Conservation (phyloP, 1,284 basidiomycete species). For the Malassezia psittaci region DNA sequence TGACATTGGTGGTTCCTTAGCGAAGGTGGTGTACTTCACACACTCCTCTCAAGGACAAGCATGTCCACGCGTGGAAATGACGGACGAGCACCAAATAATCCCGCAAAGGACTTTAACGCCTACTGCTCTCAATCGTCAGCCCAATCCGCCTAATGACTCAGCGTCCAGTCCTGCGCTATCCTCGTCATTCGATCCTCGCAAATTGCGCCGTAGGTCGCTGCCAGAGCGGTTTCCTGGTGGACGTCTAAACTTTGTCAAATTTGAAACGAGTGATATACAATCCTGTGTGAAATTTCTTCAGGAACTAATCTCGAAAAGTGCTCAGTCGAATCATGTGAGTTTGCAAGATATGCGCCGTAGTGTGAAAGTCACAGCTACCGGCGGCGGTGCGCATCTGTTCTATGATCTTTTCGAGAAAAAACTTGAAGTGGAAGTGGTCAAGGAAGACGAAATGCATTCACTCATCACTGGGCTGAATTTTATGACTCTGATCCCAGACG, state of each 20-base stretch:
- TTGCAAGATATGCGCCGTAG: slow-evolving; percentile 81
- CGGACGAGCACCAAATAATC: background rate
- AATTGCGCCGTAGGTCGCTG: slow-evolving; percentile 27
- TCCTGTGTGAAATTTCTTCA: slow-evolving; percentile 75
- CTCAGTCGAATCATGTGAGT: slow-evolving; percentile 73
- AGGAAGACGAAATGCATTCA: slow-evolving; percentile 98
- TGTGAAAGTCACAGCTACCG: slow-evolving; percentile 96
- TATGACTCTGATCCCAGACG: slow-evolving; percentile 88
- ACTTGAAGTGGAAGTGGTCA: slow-evolving; percentile 68
- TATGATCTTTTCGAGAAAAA: slow-evolving; percentile 68
- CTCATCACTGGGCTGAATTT: slow-evolving; percentile 94
- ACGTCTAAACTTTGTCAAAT: slow-evolving; percentile 92
- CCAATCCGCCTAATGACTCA: background rate
- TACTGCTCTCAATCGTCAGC: slow-evolving; percentile 2
- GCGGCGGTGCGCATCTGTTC: slow-evolving; percentile 91
- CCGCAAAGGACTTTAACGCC: background rate
- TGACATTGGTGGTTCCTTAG: slow-evolving; percentile 76
- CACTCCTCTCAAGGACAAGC: slow-evolving; percentile 29
- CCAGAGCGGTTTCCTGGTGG: slow-evolving; percentile 59
- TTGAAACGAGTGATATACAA: slow-evolving; percentile 82
- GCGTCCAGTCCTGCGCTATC: background rate
- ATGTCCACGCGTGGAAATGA: background rate
- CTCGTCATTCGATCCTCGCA: slow-evolving; percentile 14
- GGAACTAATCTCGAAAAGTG: slow-evolving; percentile 74
- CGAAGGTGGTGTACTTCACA: slow-evolving; percentile 96